Evolutionary conservation across 2,329 filamentous ascomycete genomes (phyloP), one percentile per base, ranked within the genome.

Genomic region (Colletotrichum sp.): DNA sequence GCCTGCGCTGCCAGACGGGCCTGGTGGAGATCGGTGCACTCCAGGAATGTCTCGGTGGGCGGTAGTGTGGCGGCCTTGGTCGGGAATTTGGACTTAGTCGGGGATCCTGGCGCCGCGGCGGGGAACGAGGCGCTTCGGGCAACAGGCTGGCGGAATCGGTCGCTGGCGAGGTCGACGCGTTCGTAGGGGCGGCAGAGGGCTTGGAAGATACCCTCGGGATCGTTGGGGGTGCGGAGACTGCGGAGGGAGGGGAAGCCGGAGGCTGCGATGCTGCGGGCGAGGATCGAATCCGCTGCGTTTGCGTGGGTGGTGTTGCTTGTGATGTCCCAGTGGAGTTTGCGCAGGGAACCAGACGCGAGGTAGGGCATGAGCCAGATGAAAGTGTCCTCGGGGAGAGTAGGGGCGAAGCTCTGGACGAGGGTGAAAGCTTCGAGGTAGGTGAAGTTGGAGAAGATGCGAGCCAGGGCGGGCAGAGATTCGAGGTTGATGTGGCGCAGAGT

Each of bases 141-240:
- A 25, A 72, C 68, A 32, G 74, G 80, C 6, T 79, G 79, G 25
- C 84, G 85, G 80, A 88, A 89, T 27, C 87, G 87, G 77, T 92
- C 90, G 12, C 83, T 84, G 2, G 89, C 86, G 27, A 90, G 84
- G 55, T 92, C 88, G 25, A 91, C 86, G 34, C 88, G 87, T 34
- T 90, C 89, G 6, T 89, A 85, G 1, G 94, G 94, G 59, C 89
- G 89, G 82, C 94, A 96, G 2, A 95, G 88, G 2, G 87, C 85
- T 83, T 96, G 94, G 77, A 96, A 91, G 9, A 90, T 79, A 30
- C 94, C 94, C 7, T 94, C 90, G 2, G 93, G 90, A 78, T 96
- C 94, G 73, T 91, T 91, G 2, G 93, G 94, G 0, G 91, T 88
- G 70, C 94, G 91, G 22, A 96, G 84, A 2, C 82, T 85, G 12